Conservation (phyloP, 202 grass and related monocot species). For the Dendrocalamus latiflorus region DNA sequence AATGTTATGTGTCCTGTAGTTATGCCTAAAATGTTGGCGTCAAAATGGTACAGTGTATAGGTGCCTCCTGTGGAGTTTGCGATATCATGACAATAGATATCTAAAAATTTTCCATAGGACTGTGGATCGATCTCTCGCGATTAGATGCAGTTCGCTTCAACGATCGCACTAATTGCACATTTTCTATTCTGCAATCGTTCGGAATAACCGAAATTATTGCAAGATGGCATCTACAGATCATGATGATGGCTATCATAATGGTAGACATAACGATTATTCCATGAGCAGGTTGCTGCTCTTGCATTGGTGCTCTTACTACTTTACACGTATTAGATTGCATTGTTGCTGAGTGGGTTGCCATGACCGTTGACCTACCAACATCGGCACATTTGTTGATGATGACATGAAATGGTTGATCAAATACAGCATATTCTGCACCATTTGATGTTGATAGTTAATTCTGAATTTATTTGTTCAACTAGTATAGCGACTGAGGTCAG, state of each 20-base stretch:
- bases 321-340: background rate
- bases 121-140: background rate
- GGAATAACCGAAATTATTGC: background rate
- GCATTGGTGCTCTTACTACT: background rate
- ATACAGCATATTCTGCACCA: background rate
- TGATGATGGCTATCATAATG: background rate
- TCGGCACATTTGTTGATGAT: background rate
- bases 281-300: background rate
- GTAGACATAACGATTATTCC: background rate
- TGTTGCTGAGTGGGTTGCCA: background rate
- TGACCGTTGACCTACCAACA: background rate
- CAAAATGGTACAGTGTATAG: background rate
- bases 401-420: background rate
- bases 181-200: background rate
- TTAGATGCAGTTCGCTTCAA: background rate
- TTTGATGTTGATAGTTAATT: background rate
- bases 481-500: background rate
- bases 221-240: background rate
- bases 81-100: background rate
- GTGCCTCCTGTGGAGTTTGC: background rate
- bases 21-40: background rate
- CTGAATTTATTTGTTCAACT: background rate
- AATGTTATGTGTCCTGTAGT: background rate
- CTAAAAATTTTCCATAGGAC: background rate
- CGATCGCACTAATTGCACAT: background rate